Evolutionary conservation across 768 basidiomycete genomes (phyloP), one percentile per base, ranked within the genome.

Genomic region (Tremella mesenterica): DNA sequence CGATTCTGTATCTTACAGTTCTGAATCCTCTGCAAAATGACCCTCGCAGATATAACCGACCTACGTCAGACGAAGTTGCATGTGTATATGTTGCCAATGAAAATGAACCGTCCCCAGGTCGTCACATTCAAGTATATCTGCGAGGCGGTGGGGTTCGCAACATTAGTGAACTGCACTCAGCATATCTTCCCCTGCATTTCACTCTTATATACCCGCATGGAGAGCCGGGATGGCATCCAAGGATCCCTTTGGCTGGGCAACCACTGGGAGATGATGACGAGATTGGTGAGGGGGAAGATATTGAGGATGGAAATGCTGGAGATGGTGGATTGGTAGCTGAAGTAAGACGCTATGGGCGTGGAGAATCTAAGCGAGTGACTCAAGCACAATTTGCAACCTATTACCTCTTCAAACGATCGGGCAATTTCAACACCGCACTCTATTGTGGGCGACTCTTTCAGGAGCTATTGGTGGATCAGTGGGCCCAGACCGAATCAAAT

Each of bases 401-500:
- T n/a, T 16, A 45, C 26, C 44, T 45, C n/a, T 45, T 45, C 44
- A 45, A 20, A 4, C 26, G 44, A 23, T 23, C 5, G 4, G 6
- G n/a, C 21, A 4, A 20, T 45, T 8, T 28, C 18, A 23, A 23
- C 44, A 8, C 44, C 78, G 8, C 73, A 77, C 49, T 61, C 50
- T 27, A 75, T 66, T 50, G n/a, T n/a, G 72, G 75, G 1, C 64
- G 64, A 20, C 71, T 81, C 0, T 73, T 81, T 29, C 77, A 79
- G 47, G 74, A 79, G 39, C 77, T 71, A 54, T 45, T 77, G 28
- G 75, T 76, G 39, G 78, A 81, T 71, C 60, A 56, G 1, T 81
- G 73, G 74, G 78, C 79, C 16, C 61, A 68, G 0, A 61, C 73
- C 25, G 78, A 81, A 2, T 77, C 79, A 20, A 57, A 36, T 5